Base-by-base conservation (phyloP, 2,329 filamentous ascomycete species). In the Sclerotinia borealis region DNA sequence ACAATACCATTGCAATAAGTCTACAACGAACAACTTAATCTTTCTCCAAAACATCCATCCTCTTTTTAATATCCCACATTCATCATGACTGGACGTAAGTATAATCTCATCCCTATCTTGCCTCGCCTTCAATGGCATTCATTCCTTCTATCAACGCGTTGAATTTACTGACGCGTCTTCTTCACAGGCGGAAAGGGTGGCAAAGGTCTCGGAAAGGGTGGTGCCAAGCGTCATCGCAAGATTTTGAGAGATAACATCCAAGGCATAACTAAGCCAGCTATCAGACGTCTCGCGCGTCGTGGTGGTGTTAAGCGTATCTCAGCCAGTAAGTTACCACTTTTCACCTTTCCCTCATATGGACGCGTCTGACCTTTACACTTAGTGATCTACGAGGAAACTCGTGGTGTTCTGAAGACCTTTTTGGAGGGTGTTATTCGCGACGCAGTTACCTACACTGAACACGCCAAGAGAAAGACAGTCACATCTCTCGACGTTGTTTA, bases 271-370 rank as follows among this genome's bases (percentile, higher is more conserved):
- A 97, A 97, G 90, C 93, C 93, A 75, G 93, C 93, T 75, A 97
- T 97, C 81, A 90, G 93, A 76, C 93, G 93, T 96, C 92, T 97
- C 79, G 93, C 93, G 71, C 93, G 93, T 83, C 92, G 93, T 95
- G 93, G 93, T 81, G 93, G 93, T 93, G 93, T 97, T 86, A 97
- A 97, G 91, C 93, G 93, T 96, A 97, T 97, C 76, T 96, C 92
- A 76, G 93, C 93, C 78, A 96, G 88, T 91, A 86, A 78, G 68
- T 70, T 59, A 61, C 54, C 27, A 17, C 3, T 22, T 34, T 34
- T 25, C 19, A n/a, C 22, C 17, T 41, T 45, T 34, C 49, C 62
- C 37, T 8, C 36, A 39, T 87, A 34, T 36, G 48, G 45, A 58
- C n/a, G 11, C 25, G 56, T 63, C 67, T 68, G 63, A 71, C 61